phyloP scores from a whole-genome alignment of 2,329 filamentous ascomycete species.

The Zymoseptoria tritici region DNA sequence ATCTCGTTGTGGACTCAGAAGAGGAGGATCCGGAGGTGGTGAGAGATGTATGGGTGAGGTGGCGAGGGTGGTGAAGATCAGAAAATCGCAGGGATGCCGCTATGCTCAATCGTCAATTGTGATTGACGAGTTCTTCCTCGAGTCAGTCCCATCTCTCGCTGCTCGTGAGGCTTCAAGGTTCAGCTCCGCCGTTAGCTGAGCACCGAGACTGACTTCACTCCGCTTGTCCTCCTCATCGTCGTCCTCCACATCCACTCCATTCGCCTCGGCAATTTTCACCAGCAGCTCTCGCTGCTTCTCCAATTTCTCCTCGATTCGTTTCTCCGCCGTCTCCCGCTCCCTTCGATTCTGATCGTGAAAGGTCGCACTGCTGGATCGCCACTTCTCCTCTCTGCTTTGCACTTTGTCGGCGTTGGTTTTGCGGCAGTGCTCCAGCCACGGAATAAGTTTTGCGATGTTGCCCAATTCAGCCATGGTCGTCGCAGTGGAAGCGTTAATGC shows the following conservation, averaged over 20 bases:
- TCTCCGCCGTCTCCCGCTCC: slow-evolving; percentile 31
- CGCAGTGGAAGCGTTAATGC: slow-evolving; percentile 21
- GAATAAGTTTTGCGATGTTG: slow-evolving; percentile 30
- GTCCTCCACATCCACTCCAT: slow-evolving; percentile 16
- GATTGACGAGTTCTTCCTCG: slow-evolving; percentile 6
- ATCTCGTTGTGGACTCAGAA: slow-evolving; percentile 62
- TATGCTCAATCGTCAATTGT: slow-evolving; percentile 15
- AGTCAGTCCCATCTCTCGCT: background rate
- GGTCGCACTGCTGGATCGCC: slow-evolving; percentile 33
- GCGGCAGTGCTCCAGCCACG: slow-evolving; percentile 35
- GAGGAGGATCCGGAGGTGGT: slow-evolving; percentile 54
- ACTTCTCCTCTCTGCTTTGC: slow-evolving; percentile 33
- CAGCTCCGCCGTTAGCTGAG: slow-evolving; percentile 23
- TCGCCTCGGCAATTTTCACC: slow-evolving; percentile 20
- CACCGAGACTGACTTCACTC: slow-evolving; percentile 20
- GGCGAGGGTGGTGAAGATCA: slow-evolving; percentile 56
- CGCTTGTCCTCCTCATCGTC: slow-evolving; percentile 12
- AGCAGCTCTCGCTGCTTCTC: slow-evolving; percentile 25
- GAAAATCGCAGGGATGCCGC: background rate
- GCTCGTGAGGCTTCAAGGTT: slow-evolving; percentile 19
- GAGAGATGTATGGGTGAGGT: slow-evolving; percentile 64
- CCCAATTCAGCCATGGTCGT: slow-evolving; percentile 20
- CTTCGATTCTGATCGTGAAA: slow-evolving; percentile 33
- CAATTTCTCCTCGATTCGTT: slow-evolving; percentile 28
- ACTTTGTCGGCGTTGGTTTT: slow-evolving; percentile 29